Evolutionary conservation across 768 basidiomycete species (phyloP).

Genomic region (Porpolomopsis calyptriformis): DNA sequence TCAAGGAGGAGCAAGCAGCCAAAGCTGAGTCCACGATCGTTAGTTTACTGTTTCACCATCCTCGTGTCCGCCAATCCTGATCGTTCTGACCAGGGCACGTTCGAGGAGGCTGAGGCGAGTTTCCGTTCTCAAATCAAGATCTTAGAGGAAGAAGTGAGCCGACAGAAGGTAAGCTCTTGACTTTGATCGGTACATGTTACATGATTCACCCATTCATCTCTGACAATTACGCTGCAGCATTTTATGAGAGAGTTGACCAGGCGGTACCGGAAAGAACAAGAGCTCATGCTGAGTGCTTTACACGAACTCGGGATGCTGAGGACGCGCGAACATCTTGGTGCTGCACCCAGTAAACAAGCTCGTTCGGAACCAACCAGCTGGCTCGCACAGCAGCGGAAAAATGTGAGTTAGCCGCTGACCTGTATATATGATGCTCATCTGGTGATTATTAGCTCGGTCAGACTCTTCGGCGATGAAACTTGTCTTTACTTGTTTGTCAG

Average conservation of each 20-base stretch:
- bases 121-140: constrained; percentile 56
- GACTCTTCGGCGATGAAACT: constrained; percentile 5
- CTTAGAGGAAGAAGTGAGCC: constrained; percentile 51
- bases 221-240: constrained; percentile 23
- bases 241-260: constrained; percentile 42
- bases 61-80: not conserved
- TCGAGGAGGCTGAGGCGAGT: constrained; percentile 63
- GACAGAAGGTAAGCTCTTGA: constrained; percentile 38
- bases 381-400: constrained; percentile 57
- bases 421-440: not conserved
- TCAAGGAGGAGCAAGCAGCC: constrained; percentile 70
- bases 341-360: constrained; percentile 25
- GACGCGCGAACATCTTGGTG: constrained; percentile 49
- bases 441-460: constrained; percentile 4
- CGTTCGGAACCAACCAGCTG: constrained; percentile 52
- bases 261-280: constrained; percentile 67
- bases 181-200: constrained; percentile 1
- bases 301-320: constrained; percentile 60
- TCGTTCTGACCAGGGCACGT: constrained; percentile 31
- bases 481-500: not conserved
- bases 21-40: constrained; percentile 38
- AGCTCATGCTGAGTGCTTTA: constrained; percentile 68
- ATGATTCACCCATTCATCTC: not conserved
- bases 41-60: constrained; percentile 4
- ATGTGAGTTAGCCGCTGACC: constrained; percentile 20